Evolutionary conservation across 371 early-diverging fungal genomes (phyloP), one percentile per base, ranked within the genome.

Genomic region (Capillidium rhysosporum): DNA sequence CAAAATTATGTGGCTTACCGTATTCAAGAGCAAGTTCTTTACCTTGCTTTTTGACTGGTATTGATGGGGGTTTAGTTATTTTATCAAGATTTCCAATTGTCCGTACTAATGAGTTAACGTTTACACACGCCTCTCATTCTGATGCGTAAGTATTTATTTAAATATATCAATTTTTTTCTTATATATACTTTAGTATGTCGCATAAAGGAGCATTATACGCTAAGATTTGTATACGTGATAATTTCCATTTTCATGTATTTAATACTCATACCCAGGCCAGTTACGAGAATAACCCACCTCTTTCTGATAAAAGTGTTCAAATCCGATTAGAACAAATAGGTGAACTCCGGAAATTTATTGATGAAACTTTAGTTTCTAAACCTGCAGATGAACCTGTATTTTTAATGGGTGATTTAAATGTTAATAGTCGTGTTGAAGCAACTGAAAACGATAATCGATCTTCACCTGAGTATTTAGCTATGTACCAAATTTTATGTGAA

Each of bases 221-320:
- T 9, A 69, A 73, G 39, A 66, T 89, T 25, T 63, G 65, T 3
- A 39, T 84, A 28, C 59, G 70, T 43, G 46, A 65, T 20, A 59
- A 54, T 0, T 63, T 63, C n/a, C 56, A 66, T 46, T 48, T 85
- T 26, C 80, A 87, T 59, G 49, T 88, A 18, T 85, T 89, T 61
- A 83, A 75, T 18, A 87, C 85, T 10, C 87, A 89, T 62, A 78
- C 86, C 7, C 90, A 89, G 63, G 78, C 81, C 14, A 77, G 82
- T 10, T 78, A 84, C 53, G 65, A 63, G 30, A 65, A 58, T 4
- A 65, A 55, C 1, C 63, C 63, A 4, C 57, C 61, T 40, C 58
- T 72, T 4, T 72, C 62, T 25, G 66, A 68, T 49, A 68, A 69
- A 21, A 76, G 70, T 53, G 75, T 71, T 10, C 59, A 66, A 34